Evolutionary conservation across 176 grass and related monocot genomes (phyloP).

Genomic region (Zizania latifolia): DNA sequence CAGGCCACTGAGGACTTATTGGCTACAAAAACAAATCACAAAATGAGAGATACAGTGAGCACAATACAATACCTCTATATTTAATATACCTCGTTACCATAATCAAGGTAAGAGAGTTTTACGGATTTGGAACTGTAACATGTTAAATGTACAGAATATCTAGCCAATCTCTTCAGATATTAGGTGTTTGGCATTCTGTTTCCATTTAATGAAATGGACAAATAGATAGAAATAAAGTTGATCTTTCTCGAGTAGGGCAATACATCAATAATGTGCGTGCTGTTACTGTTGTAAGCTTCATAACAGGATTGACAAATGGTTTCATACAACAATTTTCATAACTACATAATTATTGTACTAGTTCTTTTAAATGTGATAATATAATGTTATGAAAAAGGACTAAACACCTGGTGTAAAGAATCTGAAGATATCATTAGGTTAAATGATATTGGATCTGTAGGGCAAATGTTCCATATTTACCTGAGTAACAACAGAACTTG

Average conservation of each 20-base stretch:
- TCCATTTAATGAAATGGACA: not conserved
- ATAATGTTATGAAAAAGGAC: not conserved
- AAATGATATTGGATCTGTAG: too few relatives aligned
- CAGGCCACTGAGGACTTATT: slow-evolving; percentile 34
- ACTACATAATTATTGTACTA: not conserved
- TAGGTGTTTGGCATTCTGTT: not conserved
- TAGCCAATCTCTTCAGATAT: not conserved
- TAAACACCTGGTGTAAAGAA: not conserved
- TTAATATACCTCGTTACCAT: not conserved
- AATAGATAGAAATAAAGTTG: not conserved
- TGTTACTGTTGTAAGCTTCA: not conserved
- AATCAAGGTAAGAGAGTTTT: not conserved
- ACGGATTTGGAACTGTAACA: not conserved
- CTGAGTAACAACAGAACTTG: slow-evolving; percentile 27
- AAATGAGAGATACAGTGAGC: not conserved
- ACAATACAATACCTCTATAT: not conserved
- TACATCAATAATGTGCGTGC: not conserved
- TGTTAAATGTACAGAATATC: not conserved
- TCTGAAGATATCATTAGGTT: not conserved
- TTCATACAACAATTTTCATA: not conserved
- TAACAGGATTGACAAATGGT: not conserved
- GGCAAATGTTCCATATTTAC: too few relatives aligned
- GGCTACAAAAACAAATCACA: slow-evolving; percentile 26
- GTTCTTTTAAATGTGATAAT: not conserved
- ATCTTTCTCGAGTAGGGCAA: not conserved